These are phyloP conservation scores for Podospora didyma DNA, from an alignment of 495 filamentous ascomycete species.

Conservation along the genomic window DNA sequence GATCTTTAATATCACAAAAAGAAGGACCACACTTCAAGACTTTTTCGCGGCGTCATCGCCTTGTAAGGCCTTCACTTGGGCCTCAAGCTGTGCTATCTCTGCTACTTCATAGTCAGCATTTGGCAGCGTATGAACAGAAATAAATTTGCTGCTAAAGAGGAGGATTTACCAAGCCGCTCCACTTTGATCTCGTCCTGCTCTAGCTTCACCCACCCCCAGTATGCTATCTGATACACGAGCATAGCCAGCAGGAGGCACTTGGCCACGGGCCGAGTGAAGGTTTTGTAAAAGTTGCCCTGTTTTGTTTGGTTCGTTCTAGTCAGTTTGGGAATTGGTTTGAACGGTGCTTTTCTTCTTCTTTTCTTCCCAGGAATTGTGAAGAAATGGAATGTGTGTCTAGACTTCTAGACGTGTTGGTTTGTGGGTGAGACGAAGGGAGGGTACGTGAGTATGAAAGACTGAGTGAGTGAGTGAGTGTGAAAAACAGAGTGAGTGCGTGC, in stretches of 20 bases:
- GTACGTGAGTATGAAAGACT: no score
- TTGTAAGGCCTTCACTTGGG: conserved; percentile 17
- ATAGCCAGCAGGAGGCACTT: conserved; percentile 85
- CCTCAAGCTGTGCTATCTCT: conserved; percentile 19
- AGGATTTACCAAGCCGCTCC: conserved; percentile 47
- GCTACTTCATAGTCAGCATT: neutral
- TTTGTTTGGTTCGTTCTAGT: neutral
- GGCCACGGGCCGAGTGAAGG: conserved; percentile 71
- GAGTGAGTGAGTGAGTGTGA: no score
- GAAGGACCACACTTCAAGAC: neutral
- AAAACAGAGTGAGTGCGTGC: no score
- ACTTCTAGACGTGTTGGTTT: neutral
- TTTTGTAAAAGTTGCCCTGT: conserved; percentile 72
- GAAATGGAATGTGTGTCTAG: no score
- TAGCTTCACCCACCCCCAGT: conserved; percentile 84
- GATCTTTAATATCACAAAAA: no score
- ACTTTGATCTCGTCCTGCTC: conserved; percentile 70
- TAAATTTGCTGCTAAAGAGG: no score
- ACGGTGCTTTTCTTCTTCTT: no score
- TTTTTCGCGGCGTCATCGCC: conserved; percentile 3
- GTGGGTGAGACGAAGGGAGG: neutral
- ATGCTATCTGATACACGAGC: conserved; percentile 81
- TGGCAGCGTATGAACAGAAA: no score
- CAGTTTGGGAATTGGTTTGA: neutral
- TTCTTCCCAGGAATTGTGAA: no score